Percentiles rank a stretch among this genome's conserved stretches.
Evolutionary conservation across 108 stramenopile genomes (phyloP).

Genomic region (Cyclotella cryptica): DNA sequence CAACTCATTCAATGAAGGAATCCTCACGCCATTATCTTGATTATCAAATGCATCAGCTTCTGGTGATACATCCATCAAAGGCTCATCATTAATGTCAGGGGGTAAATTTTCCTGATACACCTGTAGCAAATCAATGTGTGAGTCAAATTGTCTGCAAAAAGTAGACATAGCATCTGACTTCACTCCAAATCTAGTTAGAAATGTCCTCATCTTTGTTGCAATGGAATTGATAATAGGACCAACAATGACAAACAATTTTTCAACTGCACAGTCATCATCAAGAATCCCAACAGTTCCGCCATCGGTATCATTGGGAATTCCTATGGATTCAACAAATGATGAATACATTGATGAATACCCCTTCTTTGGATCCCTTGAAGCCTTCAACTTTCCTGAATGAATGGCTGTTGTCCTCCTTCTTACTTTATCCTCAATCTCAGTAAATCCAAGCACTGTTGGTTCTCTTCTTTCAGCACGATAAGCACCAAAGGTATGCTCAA

Average conservation of each 20-base stretch:
- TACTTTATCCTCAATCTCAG: slow-evolving; percentile 6
- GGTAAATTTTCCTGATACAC: not conserved
- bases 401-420: not conserved
- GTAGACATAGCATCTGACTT: not conserved
- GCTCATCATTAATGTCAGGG: not conserved
- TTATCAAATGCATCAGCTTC: not conserved
- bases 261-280: not conserved
- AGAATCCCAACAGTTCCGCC: not conserved
- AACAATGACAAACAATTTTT: not conserved
- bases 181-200: slow-evolving; percentile 3
- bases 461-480: not conserved
- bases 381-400: not conserved
- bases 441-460: slow-evolving; percentile 13
- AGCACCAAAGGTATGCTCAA: slow-evolving; percentile 7
- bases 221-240: not conserved
- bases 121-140: not conserved
- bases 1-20: not conserved
- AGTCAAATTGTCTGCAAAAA: not conserved
- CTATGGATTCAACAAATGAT: not conserved
- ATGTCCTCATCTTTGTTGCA: not conserved
- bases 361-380: not conserved
- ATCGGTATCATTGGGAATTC: not conserved
- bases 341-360: slow-evolving; percentile 3
- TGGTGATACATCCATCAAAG: not conserved
- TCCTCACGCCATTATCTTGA: not conserved